Base-by-base conservation (phyloP, 2,329 filamentous ascomycete species). In the Cryphonectria carpinicola region DNA sequence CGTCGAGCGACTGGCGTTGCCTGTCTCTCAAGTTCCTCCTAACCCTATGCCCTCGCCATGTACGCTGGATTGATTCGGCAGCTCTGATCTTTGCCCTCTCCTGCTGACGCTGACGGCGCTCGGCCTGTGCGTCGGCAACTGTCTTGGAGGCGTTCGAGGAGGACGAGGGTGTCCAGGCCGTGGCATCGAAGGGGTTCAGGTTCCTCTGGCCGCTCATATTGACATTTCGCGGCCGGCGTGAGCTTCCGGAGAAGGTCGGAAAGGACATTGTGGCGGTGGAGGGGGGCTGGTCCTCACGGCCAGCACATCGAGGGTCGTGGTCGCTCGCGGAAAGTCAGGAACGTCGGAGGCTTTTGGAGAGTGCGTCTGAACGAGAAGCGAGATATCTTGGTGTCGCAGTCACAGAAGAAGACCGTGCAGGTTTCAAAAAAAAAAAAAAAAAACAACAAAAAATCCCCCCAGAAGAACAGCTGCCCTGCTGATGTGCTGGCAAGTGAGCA, bases 241-340 rank as follows among this genome's bases (percentile, higher is more conserved):
- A 93, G 81, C 84, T 93, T 76, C 96, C 96, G 35, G 93, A 96
- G 83, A 99, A 99, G 68, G 92, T 94, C 73, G 92, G 91, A 83
- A 96, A 97, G 46, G 66, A 68, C 95, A 98, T 98, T 79, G 75
- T 78, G 78, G 68, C 70, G 66, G 65, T 22, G 62, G 65, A 22
- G 19, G 37, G 37, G 43, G 32, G 61, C 56, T 39, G 35, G 13
- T 28, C 25, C 37, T 70, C 32, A 66, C 52, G 25, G 25, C 25
- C 28, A 64, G 61, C 65, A 64, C 63, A 67, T 67, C 4, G 65
- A 67, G 46, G 52, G 22, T 49, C 37, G 52, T 65, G 52, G 52
- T 63, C 19, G 52, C 35, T 64, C 46, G 56, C 14, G 41, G 58
- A 52, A 52, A 35, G 28, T 41, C 28, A 25, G 61, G 32, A 17